Base-by-base conservation (phyloP, 1,284 basidiomycete species). In the Termitomyces sp. region DNA sequence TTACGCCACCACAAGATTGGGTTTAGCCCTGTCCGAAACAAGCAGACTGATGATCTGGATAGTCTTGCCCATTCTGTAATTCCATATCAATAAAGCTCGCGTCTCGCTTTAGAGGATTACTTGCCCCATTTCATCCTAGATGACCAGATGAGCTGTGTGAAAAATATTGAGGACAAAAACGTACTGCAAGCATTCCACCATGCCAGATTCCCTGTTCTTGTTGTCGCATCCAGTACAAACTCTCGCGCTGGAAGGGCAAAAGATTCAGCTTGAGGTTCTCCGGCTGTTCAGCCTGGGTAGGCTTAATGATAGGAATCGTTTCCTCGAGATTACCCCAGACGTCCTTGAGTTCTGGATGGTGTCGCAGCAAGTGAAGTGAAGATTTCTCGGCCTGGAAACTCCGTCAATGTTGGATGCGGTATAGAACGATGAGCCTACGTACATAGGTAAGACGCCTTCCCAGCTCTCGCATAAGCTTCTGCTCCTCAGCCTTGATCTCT, bases 31-130 rank as follows among this genome's bases (percentile, higher is more conserved):
- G 67, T 93, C 89, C 0, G 88, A 87, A 2, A 96, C 83, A 36
- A 99, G 79, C 33, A 99, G 78, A 2, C 94, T 83, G 50, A 99
- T 95, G 63, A 96, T 95, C 68, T 99, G 97, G 58, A 99, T 98
- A 0, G 96, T 99, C 73, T 98, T 98, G 31, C 96, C 96, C 96
- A 98, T 98, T 38, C 93, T 93, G 68, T 57, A 56, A 58, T 50
- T 12, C 38, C 50, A 54, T 61, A 45, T 55, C 50, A 28, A 21
- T 28, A 50, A 53, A 47, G 24, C 52, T 12, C 24, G 10, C 46
- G 40, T 38, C 41, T 19, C 24, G 36, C 33, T 31, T 17, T 40
- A 19, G 15, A 45, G n/a, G 40, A 28, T 17, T 40, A 17, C 77
- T 63, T 73, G 89, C 88, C 90, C 90, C 91, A 93, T 93, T 71